Conservation (phyloP, 1,139 yeast species). For the Pneumocystis carinii region DNA sequence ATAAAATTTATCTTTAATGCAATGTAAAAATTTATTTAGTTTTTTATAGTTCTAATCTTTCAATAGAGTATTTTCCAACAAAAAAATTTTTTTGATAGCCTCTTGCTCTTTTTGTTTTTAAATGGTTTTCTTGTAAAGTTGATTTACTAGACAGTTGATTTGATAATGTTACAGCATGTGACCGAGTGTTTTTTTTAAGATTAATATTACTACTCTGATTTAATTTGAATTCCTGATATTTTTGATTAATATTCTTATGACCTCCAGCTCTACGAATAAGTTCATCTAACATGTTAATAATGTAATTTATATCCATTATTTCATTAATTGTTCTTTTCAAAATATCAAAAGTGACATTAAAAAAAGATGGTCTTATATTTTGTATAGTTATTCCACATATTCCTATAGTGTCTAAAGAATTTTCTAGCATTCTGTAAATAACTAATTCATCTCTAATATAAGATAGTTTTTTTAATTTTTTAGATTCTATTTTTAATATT, state of each 20-base stretch:
- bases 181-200: not conserved
- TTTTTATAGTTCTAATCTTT: not conserved
- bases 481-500: not conserved
- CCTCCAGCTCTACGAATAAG: not conserved
- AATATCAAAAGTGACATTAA: not conserved
- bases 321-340: not conserved
- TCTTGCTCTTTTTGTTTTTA: not conserved
- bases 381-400: not conserved
- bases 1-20: not conserved
- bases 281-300: not conserved
- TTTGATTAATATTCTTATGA: not conserved
- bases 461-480: not conserved
- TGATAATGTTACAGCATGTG: not conserved
- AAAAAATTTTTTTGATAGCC: not conserved
- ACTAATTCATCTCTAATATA: not conserved
- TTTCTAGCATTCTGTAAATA: not conserved
- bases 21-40: not conserved
- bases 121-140: not conserved
- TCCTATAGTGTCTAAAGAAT: not conserved
- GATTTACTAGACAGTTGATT: not conserved
- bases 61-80: not conserved
- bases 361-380: not conserved
- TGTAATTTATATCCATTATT: not conserved
- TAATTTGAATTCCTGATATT: not conserved
- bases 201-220: not conserved